Evolutionary conservation across 257 asterid species (phyloP).

Genomic region (Paulownia fortunei): DNA sequence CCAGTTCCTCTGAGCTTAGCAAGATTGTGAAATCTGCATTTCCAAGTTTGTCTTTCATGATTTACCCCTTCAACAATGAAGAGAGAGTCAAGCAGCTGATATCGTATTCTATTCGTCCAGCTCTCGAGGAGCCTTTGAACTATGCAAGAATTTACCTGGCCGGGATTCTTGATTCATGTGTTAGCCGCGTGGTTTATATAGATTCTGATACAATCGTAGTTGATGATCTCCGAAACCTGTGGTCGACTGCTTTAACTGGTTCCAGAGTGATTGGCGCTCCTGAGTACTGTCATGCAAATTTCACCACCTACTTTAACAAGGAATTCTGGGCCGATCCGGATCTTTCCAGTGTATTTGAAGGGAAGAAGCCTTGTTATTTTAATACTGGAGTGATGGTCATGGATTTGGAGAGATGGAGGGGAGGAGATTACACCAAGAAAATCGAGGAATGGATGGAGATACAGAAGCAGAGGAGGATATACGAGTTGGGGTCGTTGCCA

Average conservation of each 20-base stretch:
- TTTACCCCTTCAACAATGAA: conserved; percentile 49
- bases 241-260: conserved; percentile 39
- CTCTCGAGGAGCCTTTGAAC: conserved; percentile 68
- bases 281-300: conserved; percentile 57
- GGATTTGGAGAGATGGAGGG: conserved; percentile 69
- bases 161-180: conserved; percentile 50
- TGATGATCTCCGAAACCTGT: conserved; percentile 54
- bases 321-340: conserved; percentile 57
- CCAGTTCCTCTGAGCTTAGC: conserved; percentile 27
- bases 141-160: conserved; percentile 71
- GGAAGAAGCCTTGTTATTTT: conserved; percentile 68
- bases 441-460: conserved; percentile 76
- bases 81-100: conserved; percentile 43
- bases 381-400: conserved; percentile 79
- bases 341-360: conserved; percentile 44
- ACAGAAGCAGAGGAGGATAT: conserved; percentile 64
- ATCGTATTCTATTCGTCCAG: conserved; percentile 64
- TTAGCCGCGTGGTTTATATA: conserved; percentile 56
- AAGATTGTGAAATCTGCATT: conserved; percentile 44
- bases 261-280: conserved; percentile 73
- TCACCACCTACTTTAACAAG: conserved; percentile 50
- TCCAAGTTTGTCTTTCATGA: conserved; percentile 49
- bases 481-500: conserved; percentile 72
- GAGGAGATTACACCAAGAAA: conserved; percentile 50
- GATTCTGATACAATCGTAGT: conserved; percentile 65